phyloP scores from a whole-genome alignment of 441 rosid species.

The Sinapis alba region DNA sequence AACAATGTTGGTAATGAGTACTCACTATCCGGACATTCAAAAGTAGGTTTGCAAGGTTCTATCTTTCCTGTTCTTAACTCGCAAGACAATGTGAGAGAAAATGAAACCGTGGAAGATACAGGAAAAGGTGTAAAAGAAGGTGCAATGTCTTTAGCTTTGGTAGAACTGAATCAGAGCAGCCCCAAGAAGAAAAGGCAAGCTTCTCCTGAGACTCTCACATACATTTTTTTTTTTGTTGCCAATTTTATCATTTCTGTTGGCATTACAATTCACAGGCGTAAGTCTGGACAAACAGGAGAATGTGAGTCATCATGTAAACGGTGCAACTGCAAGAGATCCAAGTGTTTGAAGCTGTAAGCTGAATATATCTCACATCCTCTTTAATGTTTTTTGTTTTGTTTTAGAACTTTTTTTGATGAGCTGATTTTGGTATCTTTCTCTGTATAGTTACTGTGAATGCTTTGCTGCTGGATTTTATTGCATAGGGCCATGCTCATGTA shows the following conservation, averaged over 20 bases:
- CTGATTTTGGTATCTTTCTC: neutral
- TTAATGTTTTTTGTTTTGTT: neutral
- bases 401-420: too few species aligned
- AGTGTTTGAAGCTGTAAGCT: slow-evolving; percentile 96
- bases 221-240: neutral
- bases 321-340: slow-evolving; percentile 96
- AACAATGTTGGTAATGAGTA: slow-evolving; percentile 7
- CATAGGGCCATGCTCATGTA: slow-evolving; percentile 94
- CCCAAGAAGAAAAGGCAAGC: slow-evolving; percentile 83
- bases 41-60: neutral
- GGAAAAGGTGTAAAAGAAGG: neutral
- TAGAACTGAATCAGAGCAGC: slow-evolving; percentile 57
- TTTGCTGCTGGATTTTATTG: slow-evolving; percentile 99
- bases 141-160: slow-evolving; percentile 32
- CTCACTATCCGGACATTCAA: neutral
- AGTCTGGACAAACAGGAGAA: slow-evolving; percentile 65
- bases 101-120: slow-evolving; percentile 45
- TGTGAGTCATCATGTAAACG: slow-evolving; percentile 75
- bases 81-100: neutral
- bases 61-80: neutral
- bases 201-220: neutral
- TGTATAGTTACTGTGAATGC: slow-evolving; percentile 97
- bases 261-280: slow-evolving; percentile 43
- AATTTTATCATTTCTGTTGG: neutral
- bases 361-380: neutral